These are phyloP conservation scores for Delonix regia DNA, from an alignment of 306 rosid genomes.

Conservation along the genomic window DNA sequence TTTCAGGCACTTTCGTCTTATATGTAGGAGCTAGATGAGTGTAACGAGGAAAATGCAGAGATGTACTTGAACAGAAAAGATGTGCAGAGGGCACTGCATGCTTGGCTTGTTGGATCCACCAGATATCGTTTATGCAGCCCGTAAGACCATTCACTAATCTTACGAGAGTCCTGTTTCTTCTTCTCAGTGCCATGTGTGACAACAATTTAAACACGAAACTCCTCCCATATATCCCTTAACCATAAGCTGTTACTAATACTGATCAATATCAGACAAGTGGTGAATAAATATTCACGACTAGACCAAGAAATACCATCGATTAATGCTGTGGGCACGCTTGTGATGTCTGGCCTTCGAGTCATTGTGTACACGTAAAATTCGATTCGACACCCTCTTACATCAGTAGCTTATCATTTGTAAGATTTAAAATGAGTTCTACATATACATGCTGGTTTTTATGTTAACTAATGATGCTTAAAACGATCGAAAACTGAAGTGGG, in stretches of 20 bases:
- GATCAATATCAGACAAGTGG: not conserved
- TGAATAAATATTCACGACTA: not conserved
- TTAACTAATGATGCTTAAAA: too few species aligned
- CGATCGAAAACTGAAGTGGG: constrained; percentile 34
- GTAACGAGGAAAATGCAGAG: constrained; percentile 46
- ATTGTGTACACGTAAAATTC: constrained; percentile 35
- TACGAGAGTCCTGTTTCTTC: too few species aligned
- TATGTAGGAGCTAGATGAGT: constrained; percentile 47
- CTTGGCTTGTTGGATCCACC: constrained; percentile 46
- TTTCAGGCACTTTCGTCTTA: not conserved
- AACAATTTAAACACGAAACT: too few species aligned
- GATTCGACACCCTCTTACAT: too few species aligned
- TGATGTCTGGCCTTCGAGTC: constrained; percentile 42
- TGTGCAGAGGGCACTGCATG: constrained; percentile 62
- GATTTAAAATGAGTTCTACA: too few species aligned
- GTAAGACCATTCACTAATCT: constrained; percentile 33
- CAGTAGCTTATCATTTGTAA: too few species aligned
- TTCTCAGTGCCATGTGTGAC: too few species aligned
- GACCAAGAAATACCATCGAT: constrained; percentile 28
- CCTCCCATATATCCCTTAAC: too few species aligned
- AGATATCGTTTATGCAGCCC: constrained; percentile 54
- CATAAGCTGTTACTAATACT: too few species aligned
- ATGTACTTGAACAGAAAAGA: constrained; percentile 58
- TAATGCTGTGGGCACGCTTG: constrained; percentile 26
- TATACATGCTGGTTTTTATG: too few species aligned